Base-by-base conservation (phyloP, 2,329 filamentous ascomycete species). In the Didymella glomerata region DNA sequence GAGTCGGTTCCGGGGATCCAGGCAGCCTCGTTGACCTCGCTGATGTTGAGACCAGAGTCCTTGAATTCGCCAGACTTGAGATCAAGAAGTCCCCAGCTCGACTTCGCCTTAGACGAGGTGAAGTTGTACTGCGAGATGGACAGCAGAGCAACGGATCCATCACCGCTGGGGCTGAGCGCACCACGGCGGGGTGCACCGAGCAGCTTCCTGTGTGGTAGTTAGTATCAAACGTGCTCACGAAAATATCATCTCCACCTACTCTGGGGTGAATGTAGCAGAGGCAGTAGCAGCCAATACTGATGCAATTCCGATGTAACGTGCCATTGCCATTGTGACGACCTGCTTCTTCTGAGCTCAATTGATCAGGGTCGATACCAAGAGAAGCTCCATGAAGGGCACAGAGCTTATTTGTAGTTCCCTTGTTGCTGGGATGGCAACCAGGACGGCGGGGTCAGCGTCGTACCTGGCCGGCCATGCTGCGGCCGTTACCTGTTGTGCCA, bases 111-210 rank as follows among this genome's bases (percentile, higher is more conserved):
- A 94, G 90, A 1, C 20, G 85, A 83, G 41, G 90, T 83, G 76
- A 96, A 96, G 1, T 88, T 93, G 77, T 96, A 97, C 11, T 89
- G 86, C 1, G 90, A 90, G 25, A 86, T 85, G 36, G 87, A 86
- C 72, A 88, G 91, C 18, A 93, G 78, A 38, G 88, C 83, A 55
- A 86, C 80, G 45, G 84, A 85, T 50, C 90, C 90, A 51, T 84
- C 81, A 32, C 82, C 75, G 74, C 92, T 93, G 14, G 91, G 90
- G 2, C 86, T 77, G 54, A 87, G 90, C 13, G 86, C 76, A 27
- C 88, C 88, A 51, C 91, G 87, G 59, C 90, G 86, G 27, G 91
- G 90, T n/a, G 89, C 90, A 66, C 88, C 88, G 68, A 94, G 82
- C 62, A 94, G 60, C 36, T 71, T 66, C 60, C 74, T 76, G 41